A percentile compares a stretch with the other conserved stretches of the same genome.
Evolutionary conservation across 2,329 filamentous ascomycete species (phyloP).

Genomic region (Ramularia endophylla): DNA sequence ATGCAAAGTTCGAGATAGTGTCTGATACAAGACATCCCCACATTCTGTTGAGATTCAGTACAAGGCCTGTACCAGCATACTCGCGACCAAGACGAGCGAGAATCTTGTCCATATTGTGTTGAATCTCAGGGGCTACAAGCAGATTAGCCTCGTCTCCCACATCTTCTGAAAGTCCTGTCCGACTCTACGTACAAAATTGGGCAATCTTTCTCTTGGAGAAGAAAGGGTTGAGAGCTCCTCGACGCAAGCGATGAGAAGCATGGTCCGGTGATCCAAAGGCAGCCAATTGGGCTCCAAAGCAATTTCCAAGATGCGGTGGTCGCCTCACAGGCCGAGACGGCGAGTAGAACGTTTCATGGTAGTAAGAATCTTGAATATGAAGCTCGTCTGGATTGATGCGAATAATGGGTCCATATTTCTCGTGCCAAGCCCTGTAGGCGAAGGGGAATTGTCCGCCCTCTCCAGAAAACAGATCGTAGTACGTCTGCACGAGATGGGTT

Average conservation of each 20-base stretch:
- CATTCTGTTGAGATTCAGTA: neutral
- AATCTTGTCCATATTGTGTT: too few species aligned
- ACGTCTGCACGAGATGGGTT: constrained; percentile 19
- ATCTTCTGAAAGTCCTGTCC: constrained; percentile 3
- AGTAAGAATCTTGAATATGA: constrained; percentile 10
- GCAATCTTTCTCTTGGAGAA: constrained; percentile 6
- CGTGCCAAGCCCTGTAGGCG: constrained; percentile 7
- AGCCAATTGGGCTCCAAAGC: neutral
- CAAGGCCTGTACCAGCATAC: neutral
- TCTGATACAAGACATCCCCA: constrained; percentile 2
- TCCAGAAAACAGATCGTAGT: constrained; percentile 10
- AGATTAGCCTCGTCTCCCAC: constrained; percentile 1
- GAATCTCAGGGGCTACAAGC: too few species aligned
- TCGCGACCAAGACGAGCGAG: neutral
- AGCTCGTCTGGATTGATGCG: constrained; percentile 11
- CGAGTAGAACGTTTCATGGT: neutral
- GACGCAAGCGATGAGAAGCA: constrained; percentile 3
- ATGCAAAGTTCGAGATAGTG: neutral
- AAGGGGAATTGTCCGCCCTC: constrained; percentile 11
- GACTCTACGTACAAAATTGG: constrained; percentile 2
- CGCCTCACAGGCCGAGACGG: neutral
- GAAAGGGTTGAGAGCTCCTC: constrained; percentile 6
- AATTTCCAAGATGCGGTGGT: neutral
- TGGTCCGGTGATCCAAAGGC: constrained; percentile 1
- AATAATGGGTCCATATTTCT: constrained; percentile 6